Percentiles rank a stretch among this genome's conserved stretches.
These are phyloP conservation scores for Picochlorum sp. DNA, from an alignment of 139 green algal genomes.

Conservation along the genomic window DNA sequence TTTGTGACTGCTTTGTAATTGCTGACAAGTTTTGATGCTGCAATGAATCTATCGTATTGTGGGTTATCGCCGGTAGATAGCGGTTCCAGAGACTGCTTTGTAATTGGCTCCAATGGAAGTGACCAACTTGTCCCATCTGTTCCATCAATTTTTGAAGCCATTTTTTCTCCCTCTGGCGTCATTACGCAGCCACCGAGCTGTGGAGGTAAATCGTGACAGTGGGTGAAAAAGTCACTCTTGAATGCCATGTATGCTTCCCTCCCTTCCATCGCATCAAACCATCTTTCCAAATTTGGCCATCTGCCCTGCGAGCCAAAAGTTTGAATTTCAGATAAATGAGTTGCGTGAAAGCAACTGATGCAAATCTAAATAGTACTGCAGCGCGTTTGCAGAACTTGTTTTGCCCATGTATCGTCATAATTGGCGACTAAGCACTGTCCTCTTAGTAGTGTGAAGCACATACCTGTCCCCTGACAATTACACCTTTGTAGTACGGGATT, in stretches of 20 bases:
- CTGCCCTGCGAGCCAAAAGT: too few relatives aligned
- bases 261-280: constrained; percentile 90
- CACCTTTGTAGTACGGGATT: constrained; percentile 90
- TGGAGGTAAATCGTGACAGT: constrained; percentile 85
- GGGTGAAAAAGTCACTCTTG: constrained; percentile 84
- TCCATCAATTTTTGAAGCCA: constrained; percentile 62
- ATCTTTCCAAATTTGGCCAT: constrained; percentile 44
- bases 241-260: constrained; percentile 67
- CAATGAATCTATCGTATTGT: constrained; percentile 39
- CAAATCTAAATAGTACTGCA: too few relatives aligned
- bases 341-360: neutral
- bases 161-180: constrained; percentile 26
- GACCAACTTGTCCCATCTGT: constrained; percentile 53
- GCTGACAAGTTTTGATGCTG: constrained; percentile 45
- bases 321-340: neutral
- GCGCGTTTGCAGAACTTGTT: neutral
- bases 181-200: constrained; percentile 76
- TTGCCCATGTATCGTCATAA: neutral
- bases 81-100: constrained; percentile 38
- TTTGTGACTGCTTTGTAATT: constrained; percentile 62
- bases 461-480: constrained; percentile 44
- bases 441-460: too few relatives aligned
- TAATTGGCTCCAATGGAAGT: constrained; percentile 65
- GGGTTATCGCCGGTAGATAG: constrained; percentile 51
- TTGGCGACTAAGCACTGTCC: too few relatives aligned